A percentile compares a stretch with the other conserved stretches of the same genome.
These are phyloP conservation scores for Beauveria australis DNA, from an alignment of 2,329 filamentous ascomycete genomes.

Conservation along the genomic window DNA sequence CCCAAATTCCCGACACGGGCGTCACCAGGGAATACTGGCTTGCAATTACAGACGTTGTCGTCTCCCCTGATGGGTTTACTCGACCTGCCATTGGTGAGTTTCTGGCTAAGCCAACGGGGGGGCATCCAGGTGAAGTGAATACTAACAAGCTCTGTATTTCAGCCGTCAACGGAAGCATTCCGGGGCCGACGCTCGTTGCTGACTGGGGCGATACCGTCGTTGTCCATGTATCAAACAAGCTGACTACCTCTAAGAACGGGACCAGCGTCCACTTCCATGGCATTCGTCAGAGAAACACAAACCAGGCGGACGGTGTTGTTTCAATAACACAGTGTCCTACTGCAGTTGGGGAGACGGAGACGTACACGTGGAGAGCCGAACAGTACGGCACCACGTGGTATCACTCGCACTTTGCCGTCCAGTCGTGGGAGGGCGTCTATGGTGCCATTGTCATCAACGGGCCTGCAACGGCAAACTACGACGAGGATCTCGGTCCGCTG, in stretches of 20 bases:
- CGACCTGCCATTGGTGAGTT: conserved; percentile 43
- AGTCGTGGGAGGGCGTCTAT: conserved; percentile 35
- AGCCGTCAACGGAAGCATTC: conserved; percentile 49
- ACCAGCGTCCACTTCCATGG: conserved; percentile 55
- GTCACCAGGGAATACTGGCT: conserved; percentile 36
- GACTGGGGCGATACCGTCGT: conserved; percentile 46
- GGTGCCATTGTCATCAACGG: conserved; percentile 56
- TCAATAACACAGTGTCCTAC: conserved; percentile 51
- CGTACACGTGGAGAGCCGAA: conserved; percentile 48
- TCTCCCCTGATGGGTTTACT: conserved; percentile 51
- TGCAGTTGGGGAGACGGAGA: conserved; percentile 42
- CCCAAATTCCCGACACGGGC: neutral
- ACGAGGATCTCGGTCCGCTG: conserved; percentile 53
- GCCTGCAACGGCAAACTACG: conserved; percentile 49
- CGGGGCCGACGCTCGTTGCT: conserved; percentile 50
- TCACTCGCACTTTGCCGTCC: conserved; percentile 39
- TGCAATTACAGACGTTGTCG: conserved; percentile 52
- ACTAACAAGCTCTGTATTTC: neutral
- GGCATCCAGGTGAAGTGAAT: neutral
- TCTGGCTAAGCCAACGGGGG: too few relatives aligned
- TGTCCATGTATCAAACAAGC: conserved; percentile 32
- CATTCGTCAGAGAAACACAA: conserved; percentile 49
- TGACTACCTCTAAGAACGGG: conserved; percentile 23
- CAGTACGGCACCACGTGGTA: conserved; percentile 58
- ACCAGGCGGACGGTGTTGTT: conserved; percentile 51